phyloP scores from a whole-genome alignment of 805 yeast genomes.

The Ogataea ganodermae region DNA sequence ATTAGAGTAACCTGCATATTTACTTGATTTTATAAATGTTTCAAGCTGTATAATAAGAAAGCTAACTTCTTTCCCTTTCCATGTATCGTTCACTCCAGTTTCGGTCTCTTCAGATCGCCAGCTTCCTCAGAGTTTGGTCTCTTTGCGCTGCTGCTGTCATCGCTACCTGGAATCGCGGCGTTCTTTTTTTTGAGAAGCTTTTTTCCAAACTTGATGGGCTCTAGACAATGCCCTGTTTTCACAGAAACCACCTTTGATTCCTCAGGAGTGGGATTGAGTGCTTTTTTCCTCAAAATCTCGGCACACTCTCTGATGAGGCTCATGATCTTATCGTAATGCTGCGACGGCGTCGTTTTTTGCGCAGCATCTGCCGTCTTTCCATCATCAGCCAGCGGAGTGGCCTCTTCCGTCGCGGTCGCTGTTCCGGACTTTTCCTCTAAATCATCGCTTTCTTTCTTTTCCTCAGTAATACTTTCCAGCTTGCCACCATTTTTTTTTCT shows the following conservation, averaged over 20 bases:
- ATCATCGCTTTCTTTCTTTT: slow-evolving; percentile 13
- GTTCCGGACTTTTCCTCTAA: slow-evolving; percentile 11
- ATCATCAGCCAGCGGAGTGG: not conserved
- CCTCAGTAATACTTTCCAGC: slow-evolving; percentile 18
- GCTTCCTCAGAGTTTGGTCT: slow-evolving; percentile 13
- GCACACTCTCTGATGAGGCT: slow-evolving; percentile 52
- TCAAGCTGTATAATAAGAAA: slow-evolving; percentile 1
- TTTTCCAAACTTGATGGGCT: slow-evolving; percentile 46
- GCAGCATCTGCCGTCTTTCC: not conserved
- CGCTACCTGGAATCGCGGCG: not conserved
- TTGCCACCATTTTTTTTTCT: slow-evolving; percentile 25
- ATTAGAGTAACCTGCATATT: slow-evolving; percentile 1
- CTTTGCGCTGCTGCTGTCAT: slow-evolving; percentile 6
- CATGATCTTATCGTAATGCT: slow-evolving; percentile 47
- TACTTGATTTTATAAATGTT: not conserved
- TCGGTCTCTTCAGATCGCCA: slow-evolving; percentile 25
- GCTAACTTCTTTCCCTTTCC: not conserved
- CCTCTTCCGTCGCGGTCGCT: slow-evolving; percentile 11
- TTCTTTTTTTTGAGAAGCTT: slow-evolving; percentile 24
- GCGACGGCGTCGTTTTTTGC: slow-evolving; percentile 10
- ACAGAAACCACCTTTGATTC: slow-evolving; percentile 64
- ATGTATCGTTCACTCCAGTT: slow-evolving; percentile 15
- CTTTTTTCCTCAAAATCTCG: slow-evolving; percentile 40
- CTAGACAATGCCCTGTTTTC: slow-evolving; percentile 61
- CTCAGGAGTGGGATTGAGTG: slow-evolving; percentile 53